Evolutionary conservation across 2,329 filamentous ascomycete genomes (phyloP), one percentile per base, ranked within the genome.

Genomic region (Penicillium sp.): DNA sequence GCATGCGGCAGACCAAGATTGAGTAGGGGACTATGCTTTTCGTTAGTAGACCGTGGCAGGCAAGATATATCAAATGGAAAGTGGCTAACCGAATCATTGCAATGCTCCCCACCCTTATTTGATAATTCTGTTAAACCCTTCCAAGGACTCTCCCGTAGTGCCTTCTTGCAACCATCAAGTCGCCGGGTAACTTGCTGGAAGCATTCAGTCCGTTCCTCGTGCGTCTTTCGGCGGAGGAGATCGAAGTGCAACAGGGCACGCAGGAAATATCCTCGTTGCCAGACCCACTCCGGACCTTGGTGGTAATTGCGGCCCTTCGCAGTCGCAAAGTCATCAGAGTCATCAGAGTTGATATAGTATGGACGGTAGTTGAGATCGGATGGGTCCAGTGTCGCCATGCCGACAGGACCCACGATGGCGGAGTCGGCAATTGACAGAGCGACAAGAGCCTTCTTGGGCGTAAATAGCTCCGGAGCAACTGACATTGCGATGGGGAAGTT

Each of bases 401-500:
- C 94, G 1, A 88, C 89, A 0, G 94, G 94, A 0, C 93, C 94
- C 13, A 90, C 86, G 7, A 99, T 82, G 30, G 84, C 81, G 49
- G 83, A 81, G 72, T 99, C 95, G 0, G 90, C 90, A 40, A 94
- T 76, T 60, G 88, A 86, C 29, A 99, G 82, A 2, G 92, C 90
- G 53, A 84, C 79, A 57, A 96, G 81, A 7, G 93, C 95, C 66
- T 95, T 89, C 0, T 81, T 76, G 0, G 86, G 80, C 27, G 90
- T 83, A 71, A 99, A 99, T 13, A 99, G 84, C 26, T 90, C 88
- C 0, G 94, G 90, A 0, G 95, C 92, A 0, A 95, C 93, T 2
- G 88, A 85, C 94, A 99, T 97, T 63, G 93, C 91, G 61, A 99
- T 93, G 30, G 92, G 84, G 76, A 95, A 97, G 76, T 99, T 99